Evolutionary conservation across 441 rosid genomes (phyloP), one percentile per base, ranked within the genome.

Genomic region (Aleurites moluccanus): DNA sequence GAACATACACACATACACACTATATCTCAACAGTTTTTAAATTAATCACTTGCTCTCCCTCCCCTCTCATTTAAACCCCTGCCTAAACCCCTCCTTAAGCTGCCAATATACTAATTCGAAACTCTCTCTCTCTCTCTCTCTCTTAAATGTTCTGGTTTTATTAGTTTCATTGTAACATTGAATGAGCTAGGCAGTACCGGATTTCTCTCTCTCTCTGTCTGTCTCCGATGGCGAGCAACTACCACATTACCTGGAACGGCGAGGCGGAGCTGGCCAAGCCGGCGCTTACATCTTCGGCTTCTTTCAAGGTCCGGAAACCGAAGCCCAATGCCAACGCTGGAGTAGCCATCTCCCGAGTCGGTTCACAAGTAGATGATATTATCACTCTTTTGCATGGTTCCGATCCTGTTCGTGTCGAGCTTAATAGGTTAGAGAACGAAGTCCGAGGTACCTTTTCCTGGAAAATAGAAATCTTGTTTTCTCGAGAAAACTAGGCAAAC

Each of bases 351-450:
- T 61, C 77, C n/a, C 70, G 83, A 15, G 11, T 70, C 25, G 64
- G 64, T 69, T 71, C 77, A 45, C 81, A 78, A 16, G 76, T 69
- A 42, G 85, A 87, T 35, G 90, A 87, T 66, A 44, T 82, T 78
- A 67, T 83, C 57, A 79, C 86, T 38, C 78, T 85, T 30, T 75
- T 85, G 63, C 90, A 85, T 75, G 90, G 90, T 67, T 87, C 90
- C 75, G 90, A 87, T 82, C 90, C 90, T 38, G 81, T 87, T 50
- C 83, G 85, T 63, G 81, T 87, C 49, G 90, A 87, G 81, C 90
- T 87, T 74, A 73, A 80, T 73, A 88, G 90, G 21, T 88, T 87
- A 72, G 88, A 82, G 47, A 87, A 87, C 70, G 88, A 80, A 67
- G 73, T 83, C 68, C 78, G 90, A 82, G 90, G 90, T 76, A 66